Evolutionary conservation across 2,329 filamentous ascomycete genomes (phyloP).

Genomic region (Fusarium metavorans): DNA sequence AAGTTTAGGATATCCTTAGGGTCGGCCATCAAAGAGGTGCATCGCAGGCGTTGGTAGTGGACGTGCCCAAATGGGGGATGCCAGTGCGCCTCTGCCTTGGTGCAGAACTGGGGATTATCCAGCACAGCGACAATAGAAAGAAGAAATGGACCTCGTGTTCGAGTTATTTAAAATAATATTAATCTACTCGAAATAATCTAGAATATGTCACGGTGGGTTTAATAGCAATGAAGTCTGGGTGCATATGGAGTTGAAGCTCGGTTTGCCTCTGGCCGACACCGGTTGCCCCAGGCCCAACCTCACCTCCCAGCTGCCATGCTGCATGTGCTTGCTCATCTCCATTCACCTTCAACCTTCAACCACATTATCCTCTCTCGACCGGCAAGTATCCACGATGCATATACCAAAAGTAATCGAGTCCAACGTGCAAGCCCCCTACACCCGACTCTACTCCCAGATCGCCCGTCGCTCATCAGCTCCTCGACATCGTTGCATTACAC

Average conservation of each 20-base stretch:
- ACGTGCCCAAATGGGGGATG: not conserved
- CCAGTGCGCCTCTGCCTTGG: not conserved
- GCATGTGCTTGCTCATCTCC: not conserved
- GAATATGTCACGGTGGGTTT: not conserved
- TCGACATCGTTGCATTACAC: not conserved
- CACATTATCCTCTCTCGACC: not conserved
- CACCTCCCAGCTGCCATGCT: not conserved
- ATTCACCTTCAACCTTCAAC: not conserved
- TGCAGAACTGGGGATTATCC: not conserved
- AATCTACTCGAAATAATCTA: not conserved
- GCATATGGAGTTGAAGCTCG: not conserved
- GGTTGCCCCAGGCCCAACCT: not conserved
- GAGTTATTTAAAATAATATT: not conserved
- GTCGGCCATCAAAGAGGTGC: conserved; percentile 47
- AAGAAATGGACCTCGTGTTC: not conserved
- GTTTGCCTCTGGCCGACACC: not conserved
- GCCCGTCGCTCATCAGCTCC: not conserved
- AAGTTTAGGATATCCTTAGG: not conserved
- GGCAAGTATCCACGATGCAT: not conserved
- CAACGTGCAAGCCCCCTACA: not conserved
- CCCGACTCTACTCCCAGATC: not conserved
- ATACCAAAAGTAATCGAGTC: not conserved
- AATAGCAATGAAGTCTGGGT: not conserved
- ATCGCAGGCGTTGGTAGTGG: conserved; percentile 46
- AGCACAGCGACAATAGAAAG: not conserved